These are phyloP conservation scores for Fusarium torulosum DNA, from an alignment of 2,329 filamentous ascomycete species.

Conservation along the genomic window DNA sequence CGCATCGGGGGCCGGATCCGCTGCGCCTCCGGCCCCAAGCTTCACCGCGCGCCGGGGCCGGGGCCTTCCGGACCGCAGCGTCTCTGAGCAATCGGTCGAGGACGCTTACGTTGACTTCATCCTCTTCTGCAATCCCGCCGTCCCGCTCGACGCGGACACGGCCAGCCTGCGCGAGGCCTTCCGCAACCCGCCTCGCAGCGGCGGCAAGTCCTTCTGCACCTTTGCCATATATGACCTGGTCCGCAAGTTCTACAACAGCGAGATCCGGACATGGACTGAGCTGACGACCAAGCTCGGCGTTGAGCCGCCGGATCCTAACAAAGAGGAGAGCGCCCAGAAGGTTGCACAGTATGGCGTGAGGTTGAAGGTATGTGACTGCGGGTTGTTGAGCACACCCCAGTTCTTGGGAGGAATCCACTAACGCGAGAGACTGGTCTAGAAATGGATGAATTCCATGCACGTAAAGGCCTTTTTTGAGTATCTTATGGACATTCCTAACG, in stretches of 20 bases:
- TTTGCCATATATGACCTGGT: slow-evolving; percentile 84
- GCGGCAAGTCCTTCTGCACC: slow-evolving; percentile 86
- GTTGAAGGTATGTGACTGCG: slow-evolving; percentile 74
- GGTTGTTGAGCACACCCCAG: slow-evolving; percentile 2
- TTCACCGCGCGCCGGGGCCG: slow-evolving; percentile 42
- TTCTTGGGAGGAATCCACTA: slow-evolving; percentile 6
- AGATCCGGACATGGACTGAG: slow-evolving; percentile 94
- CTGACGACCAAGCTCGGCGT: slow-evolving; percentile 89
- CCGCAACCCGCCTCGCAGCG: slow-evolving; percentile 83
- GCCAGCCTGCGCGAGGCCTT: slow-evolving; percentile 80
- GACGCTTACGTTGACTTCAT: slow-evolving; percentile 88
- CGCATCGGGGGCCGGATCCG: slow-evolving; percentile 37
- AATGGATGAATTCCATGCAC: slow-evolving; percentile 98
- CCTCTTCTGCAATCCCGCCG: slow-evolving; percentile 88
- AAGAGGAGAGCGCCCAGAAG: slow-evolving; percentile 91
- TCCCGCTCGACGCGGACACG: slow-evolving; percentile 75
- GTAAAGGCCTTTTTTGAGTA: slow-evolving; percentile 96
- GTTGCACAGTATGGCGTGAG: slow-evolving; percentile 95
- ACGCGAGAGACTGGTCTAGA: slow-evolving; percentile 59
- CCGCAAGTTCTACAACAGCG: slow-evolving; percentile 79
- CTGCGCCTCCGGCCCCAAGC: slow-evolving; percentile 35
- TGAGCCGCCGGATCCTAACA: slow-evolving; percentile 82
- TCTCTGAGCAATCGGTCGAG: slow-evolving; percentile 79
- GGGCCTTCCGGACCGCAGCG: slow-evolving; percentile 73
- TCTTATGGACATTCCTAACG: slow-evolving; percentile 79